Evolutionary conservation across 139 green algal species (phyloP).

Genomic region (Chara braunii): DNA sequence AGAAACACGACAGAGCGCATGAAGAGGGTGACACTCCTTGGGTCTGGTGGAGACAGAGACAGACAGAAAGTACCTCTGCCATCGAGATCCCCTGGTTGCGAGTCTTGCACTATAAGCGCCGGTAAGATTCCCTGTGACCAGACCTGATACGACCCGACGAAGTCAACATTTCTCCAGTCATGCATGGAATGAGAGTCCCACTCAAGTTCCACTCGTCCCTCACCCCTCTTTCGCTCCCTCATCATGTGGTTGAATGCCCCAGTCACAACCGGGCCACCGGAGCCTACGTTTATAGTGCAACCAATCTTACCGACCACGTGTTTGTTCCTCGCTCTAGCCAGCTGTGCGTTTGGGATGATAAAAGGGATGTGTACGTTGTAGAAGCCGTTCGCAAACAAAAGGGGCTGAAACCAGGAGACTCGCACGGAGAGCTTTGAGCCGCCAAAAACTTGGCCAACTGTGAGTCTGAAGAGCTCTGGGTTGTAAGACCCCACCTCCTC

Average conservation of each 20-base stretch:
- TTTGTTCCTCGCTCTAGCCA: background rate
- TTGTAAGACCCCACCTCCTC: background rate
- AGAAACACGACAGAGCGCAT: slow-evolving; percentile 50
- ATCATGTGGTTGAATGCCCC: background rate
- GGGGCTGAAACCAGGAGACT: background rate
- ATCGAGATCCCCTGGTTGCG: background rate
- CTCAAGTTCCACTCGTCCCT: background rate
- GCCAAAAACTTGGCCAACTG: background rate
- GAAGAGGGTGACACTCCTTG: slow-evolving; percentile 27
- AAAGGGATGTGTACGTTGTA: background rate
- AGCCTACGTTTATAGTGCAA: background rate
- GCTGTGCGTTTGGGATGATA: background rate
- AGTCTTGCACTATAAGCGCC: background rate
- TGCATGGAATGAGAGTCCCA: background rate
- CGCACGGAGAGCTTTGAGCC: background rate
- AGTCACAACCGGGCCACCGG: background rate
- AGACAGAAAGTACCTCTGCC: background rate
- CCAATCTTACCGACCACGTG: background rate
- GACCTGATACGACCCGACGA: background rate
- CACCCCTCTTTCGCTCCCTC: background rate
- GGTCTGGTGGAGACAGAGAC: background rate
- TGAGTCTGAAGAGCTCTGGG: background rate
- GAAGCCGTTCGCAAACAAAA: background rate
- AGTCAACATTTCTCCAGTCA: background rate
- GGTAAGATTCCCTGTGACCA: background rate